These are phyloP conservation scores for Baorangia bicolor DNA, from an alignment of 768 basidiomycete genomes.

Conservation along the genomic window DNA sequence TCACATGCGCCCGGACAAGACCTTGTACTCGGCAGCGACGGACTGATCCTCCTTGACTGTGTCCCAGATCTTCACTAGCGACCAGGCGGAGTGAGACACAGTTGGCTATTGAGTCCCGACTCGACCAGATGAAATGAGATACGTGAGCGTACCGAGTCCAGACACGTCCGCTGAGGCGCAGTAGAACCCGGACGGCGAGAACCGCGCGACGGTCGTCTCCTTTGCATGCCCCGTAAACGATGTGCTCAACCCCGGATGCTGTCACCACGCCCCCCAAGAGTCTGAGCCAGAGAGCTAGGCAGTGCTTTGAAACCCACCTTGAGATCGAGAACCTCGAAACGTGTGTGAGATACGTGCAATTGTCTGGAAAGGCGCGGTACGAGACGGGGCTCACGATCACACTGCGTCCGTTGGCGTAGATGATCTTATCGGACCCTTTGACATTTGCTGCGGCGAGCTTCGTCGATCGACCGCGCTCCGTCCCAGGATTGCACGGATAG, in stretches of 20 bases:
- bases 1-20: slow-evolving; percentile 71
- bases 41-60: slow-evolving; percentile 79
- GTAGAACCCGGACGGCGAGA: slow-evolving; percentile 94
- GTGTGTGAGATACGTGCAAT: not conserved
- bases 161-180: slow-evolving; percentile 85
- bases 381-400: slow-evolving; percentile 67
- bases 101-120: not conserved
- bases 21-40: slow-evolving; percentile 79
- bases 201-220: slow-evolving; percentile 82
- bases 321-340: slow-evolving; percentile 72
- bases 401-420: slow-evolving; percentile 81
- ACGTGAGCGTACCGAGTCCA: slow-evolving; percentile 63
- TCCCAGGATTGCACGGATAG: slow-evolving; percentile 69
- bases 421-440: slow-evolving; percentile 59
- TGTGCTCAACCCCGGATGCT: slow-evolving; percentile 66
- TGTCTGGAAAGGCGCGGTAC: not conserved
- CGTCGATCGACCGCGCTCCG: slow-evolving; percentile 64
- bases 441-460: slow-evolving; percentile 68
- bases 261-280: not conserved
- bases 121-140: not conserved
- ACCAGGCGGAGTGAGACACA: not conserved
- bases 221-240: slow-evolving; percentile 81
- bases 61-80: slow-evolving; percentile 90
- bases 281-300: not conserved
- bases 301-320: slow-evolving; percentile 50